phyloP scores from a whole-genome alignment of 352 stramenopile species.

The Phytophthora cactorum region DNA sequence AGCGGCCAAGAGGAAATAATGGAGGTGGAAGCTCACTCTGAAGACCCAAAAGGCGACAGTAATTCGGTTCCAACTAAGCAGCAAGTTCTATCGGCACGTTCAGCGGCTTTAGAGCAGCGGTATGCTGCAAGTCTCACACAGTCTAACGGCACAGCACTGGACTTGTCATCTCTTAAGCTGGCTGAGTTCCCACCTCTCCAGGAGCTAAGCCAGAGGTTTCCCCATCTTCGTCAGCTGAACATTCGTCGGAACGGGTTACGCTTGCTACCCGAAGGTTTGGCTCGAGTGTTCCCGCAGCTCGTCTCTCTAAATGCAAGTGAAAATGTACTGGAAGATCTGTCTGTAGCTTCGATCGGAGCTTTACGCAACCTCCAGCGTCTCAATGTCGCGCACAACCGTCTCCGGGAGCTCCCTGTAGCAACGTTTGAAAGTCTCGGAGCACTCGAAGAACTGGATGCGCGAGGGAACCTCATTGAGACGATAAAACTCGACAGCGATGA shows the following conservation, averaged over 20 bases:
- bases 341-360: conserved; percentile 35
- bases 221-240: conserved; percentile 52
- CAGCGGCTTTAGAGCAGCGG: conserved; percentile 21
- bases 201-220: conserved; percentile 38
- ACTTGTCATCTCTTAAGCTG: conserved; percentile 56
- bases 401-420: conserved; percentile 37
- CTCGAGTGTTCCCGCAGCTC: conserved; percentile 46
- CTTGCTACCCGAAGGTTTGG: conserved; percentile 41
- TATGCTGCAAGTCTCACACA: conserved; percentile 22
- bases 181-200: conserved; percentile 39
- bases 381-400: conserved; percentile 47
- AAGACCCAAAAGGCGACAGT: too few relatives aligned
- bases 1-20: too few relatives aligned
- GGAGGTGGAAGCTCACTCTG: not conserved
- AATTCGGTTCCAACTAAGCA: conserved; percentile 14
- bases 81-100: not conserved
- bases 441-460: conserved; percentile 55
- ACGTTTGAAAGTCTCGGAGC: conserved; percentile 38
- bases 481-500: conserved; percentile 38
- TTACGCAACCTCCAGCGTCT: conserved; percentile 54
- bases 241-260: conserved; percentile 51
- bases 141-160: conserved; percentile 45
- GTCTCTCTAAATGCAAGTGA: conserved; percentile 45
- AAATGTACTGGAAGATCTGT: conserved; percentile 47
- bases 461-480: conserved; percentile 45